Evolutionary conservation across 2,329 filamentous ascomycete genomes (phyloP), one percentile per base, ranked within the genome.

Genomic region (Boeremia exigua): DNA sequence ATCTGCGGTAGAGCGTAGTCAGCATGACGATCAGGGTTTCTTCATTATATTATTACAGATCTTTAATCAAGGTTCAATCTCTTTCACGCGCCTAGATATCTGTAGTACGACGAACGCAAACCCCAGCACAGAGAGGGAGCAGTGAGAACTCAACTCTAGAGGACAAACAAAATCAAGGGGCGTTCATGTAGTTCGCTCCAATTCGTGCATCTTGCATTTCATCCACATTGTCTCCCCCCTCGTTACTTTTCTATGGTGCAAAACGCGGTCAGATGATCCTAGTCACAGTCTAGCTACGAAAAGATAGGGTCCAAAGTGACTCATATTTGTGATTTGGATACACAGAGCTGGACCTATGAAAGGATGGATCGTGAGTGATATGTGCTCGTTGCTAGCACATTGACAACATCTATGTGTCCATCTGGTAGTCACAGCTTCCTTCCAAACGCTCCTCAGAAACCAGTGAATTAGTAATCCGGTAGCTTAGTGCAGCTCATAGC

Each of bases 401-500:
- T 4, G 3, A 15, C 32, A 34, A 15, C 15, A 6, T 34, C 14
- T 15, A 3, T 17, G 3, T 14, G n/a, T 7, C 32, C n/a, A 34
- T 34, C n/a, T 34, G 19, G 2, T 23, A 5, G 19, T 23, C 19
- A 23, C 19, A 23, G 19, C 19, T 23, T 19, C 36, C 9, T 38
- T 9, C 14, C 10, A 9, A 25, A 38, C 15, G 17, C 36, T 12
- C 15, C 15, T 15, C 33, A 10, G 19, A 10, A 19, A 2, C 11
- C 37, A 39, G 8, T 39, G 19, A 1, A 19, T 17, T n/a, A 37
- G 34, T 5, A 9, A 17, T 17, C 19, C 32, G 10, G 17, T 10
- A 28, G 9, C 7, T 52, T n/a, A 65, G 8, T 45, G 32, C 30
- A 67, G 6, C 33, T 43, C 51, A 40, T 67, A 69, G 15, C 56